Base-by-base conservation (phyloP, 805 yeast species). In the Candida lessepsii region DNA sequence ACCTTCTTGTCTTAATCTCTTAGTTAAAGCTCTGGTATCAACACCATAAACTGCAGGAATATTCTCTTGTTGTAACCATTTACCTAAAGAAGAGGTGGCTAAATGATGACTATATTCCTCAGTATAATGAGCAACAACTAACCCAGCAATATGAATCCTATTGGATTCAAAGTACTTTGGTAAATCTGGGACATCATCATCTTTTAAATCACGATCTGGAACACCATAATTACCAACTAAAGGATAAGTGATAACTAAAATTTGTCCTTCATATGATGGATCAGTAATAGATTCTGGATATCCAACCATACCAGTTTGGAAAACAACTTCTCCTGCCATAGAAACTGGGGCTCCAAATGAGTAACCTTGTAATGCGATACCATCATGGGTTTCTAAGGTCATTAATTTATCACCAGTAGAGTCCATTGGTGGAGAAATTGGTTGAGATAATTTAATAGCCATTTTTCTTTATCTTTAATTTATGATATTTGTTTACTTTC, bases 241-340 rank as follows among this genome's bases (percentile, higher is more conserved):
- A 19, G 99, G 99, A 65, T 82, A 93, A 40, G 99, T 93, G 66
- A 93, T 86, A 49, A 93, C 97, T 62, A 93, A 72, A 58, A 93
- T 91, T 70, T 93, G 99, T 49, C 99, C 99, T 60, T 86, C 90
- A 67, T 93, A 93, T 32, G 98, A 93, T 46, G 99, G 99, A 68
- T 93, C 99, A 29, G 99, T 89, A 65, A 93, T 80, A 39, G 97
- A 82, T 68, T 93, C 99, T 29, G 98, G 99, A 65, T 93, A 93
- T 47, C 99, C 99, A 53, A 93, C 98, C 96, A 93, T 90, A 73
- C 99, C 98, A 48, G 99, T 93, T 70, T 95, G 98, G 80, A 93
- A 93, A 46, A 93, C 99, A 56, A 95, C 80, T 71, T 93, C 99
- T 76, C 99, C 99, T 42, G 98, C 95, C 42, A 81, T 80, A 18